Evolutionary conservation across 176 grass and related monocot genomes (phyloP).

Genomic region (Zoysia pacifica): DNA sequence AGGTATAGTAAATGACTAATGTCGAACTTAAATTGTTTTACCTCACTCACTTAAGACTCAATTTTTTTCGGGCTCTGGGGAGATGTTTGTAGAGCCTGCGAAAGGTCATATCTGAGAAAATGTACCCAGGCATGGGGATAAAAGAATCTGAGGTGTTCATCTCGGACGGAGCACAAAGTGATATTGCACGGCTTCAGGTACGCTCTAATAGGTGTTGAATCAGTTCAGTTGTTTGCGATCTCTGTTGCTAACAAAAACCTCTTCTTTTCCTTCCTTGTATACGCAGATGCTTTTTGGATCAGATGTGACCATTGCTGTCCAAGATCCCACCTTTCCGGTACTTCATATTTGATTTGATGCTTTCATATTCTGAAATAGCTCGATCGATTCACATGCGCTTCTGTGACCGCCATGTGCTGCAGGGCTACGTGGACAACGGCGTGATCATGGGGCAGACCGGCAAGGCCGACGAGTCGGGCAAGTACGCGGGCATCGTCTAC

Average conservation of each 20-base stretch:
- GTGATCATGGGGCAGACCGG: constrained; percentile 94
- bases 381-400: not conserved
- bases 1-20: constrained; percentile 39
- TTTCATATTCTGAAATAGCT: not conserved
- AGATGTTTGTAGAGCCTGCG: constrained; percentile 58
- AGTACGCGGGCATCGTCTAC: constrained; percentile 74
- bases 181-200: constrained; percentile 86
- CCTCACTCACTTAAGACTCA: not conserved
- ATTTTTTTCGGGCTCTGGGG: not conserved
- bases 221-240: not conserved
- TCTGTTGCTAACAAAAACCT: constrained; percentile 3
- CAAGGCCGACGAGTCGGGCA: constrained; percentile 37
- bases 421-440: constrained; percentile 90
- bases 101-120: constrained; percentile 60
- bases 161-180: constrained; percentile 88
- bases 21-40: not conserved
- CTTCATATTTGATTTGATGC: not conserved
- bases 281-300: constrained; percentile 75
- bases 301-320: constrained; percentile 75
- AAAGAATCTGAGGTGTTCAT: constrained; percentile 70
- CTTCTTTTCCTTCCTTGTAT: constrained; percentile 2
- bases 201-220: not conserved
- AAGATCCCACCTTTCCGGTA: constrained; percentile 99
- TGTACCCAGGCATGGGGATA: constrained; percentile 78
- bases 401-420: not conserved